These are phyloP conservation scores for Tolypocladium inflatum DNA, from an alignment of 2,329 filamentous ascomycete species.

Conservation along the genomic window DNA sequence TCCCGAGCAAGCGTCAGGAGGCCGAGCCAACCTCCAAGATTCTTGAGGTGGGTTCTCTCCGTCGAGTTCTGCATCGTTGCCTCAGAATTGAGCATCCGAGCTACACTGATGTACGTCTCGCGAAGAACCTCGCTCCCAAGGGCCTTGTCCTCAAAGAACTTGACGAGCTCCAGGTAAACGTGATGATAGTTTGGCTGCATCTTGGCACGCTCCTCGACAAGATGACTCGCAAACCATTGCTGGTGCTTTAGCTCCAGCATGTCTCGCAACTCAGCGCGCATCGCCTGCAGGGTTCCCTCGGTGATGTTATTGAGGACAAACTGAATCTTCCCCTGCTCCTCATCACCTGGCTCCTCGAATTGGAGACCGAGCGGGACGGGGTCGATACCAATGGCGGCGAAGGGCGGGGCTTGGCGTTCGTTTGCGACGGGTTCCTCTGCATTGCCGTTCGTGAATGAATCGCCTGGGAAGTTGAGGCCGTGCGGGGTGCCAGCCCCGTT, in stretches of 20 bases:
- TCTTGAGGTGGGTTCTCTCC: slow-evolving; percentile 84
- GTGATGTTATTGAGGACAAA: slow-evolving; percentile 97
- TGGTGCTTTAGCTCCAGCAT: slow-evolving; percentile 73
- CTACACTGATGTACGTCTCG: slow-evolving; percentile 82
- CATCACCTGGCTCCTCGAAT: slow-evolving; percentile 76
- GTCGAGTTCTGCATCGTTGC: slow-evolving; percentile 73
- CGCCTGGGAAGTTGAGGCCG: slow-evolving; percentile 28
- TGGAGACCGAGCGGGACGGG: slow-evolving; percentile 50
- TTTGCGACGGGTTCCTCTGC: slow-evolving; percentile 49
- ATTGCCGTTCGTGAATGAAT: slow-evolving; percentile 59
- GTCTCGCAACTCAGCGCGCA: slow-evolving; percentile 72
- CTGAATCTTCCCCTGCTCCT: slow-evolving; percentile 84
- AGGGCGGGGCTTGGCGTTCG: slow-evolving; percentile 60
- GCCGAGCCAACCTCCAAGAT: slow-evolving; percentile 87
- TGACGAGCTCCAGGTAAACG: slow-evolving; percentile 83
- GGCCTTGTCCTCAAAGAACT: slow-evolving; percentile 66
- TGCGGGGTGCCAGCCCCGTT: slow-evolving; percentile 37
- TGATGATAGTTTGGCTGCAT: slow-evolving; percentile 95
- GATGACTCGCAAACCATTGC: slow-evolving; percentile 92
- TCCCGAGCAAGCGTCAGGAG: slow-evolving; percentile 87
- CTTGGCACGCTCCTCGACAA: slow-evolving; percentile 93
- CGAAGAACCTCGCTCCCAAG: slow-evolving; percentile 86
- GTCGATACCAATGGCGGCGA: slow-evolving; percentile 70
- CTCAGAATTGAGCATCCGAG: slow-evolving; percentile 84
- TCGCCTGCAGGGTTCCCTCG: slow-evolving; percentile 74